A percentile compares a stretch with the other conserved stretches of the same genome.
phyloP scores from a whole-genome alignment of 352 stramenopile species.

The Globisporangium apiculatum region DNA sequence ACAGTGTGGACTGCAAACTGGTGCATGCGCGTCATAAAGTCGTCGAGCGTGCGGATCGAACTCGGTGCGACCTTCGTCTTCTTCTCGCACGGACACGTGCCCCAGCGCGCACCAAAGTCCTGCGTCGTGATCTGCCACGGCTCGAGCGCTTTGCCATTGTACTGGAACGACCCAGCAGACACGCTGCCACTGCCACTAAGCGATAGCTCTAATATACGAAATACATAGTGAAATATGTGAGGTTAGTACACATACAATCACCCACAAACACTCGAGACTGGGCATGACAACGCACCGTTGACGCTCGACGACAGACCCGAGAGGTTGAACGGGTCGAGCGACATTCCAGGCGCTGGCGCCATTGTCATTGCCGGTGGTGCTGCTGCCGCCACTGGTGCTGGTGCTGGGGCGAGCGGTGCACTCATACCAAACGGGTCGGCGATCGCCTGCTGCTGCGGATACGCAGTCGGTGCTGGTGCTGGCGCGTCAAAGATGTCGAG shows the following conservation, averaged over 20 bases:
- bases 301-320: slow-evolving; percentile 56
- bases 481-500: slow-evolving; percentile 80
- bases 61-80: slow-evolving; percentile 80
- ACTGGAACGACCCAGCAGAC: slow-evolving; percentile 47
- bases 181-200: slow-evolving; percentile 15
- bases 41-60: slow-evolving; percentile 73
- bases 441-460: slow-evolving; percentile 21
- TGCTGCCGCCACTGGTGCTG: slow-evolving; percentile 18
- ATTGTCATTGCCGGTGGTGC: slow-evolving; percentile 12
- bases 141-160: slow-evolving; percentile 72
- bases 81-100: slow-evolving; percentile 73
- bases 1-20: slow-evolving; percentile 77
- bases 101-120: slow-evolving; percentile 83
- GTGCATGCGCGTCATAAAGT: slow-evolving; percentile 78
- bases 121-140: slow-evolving; percentile 84
- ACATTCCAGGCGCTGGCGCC: slow-evolving; percentile 14
- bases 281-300: slow-evolving; percentile 35
- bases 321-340: slow-evolving; percentile 73
- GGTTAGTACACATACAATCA: background rate
- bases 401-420: slow-evolving; percentile 20
- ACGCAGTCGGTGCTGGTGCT: slow-evolving; percentile 22
- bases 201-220: slow-evolving; percentile 24
- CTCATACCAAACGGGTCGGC: slow-evolving; percentile 63
- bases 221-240: background rate
- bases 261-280: background rate